These are phyloP conservation scores for Solanum bulbocastanum DNA, from an alignment of 257 asterid genomes.

Conservation along the genomic window DNA sequence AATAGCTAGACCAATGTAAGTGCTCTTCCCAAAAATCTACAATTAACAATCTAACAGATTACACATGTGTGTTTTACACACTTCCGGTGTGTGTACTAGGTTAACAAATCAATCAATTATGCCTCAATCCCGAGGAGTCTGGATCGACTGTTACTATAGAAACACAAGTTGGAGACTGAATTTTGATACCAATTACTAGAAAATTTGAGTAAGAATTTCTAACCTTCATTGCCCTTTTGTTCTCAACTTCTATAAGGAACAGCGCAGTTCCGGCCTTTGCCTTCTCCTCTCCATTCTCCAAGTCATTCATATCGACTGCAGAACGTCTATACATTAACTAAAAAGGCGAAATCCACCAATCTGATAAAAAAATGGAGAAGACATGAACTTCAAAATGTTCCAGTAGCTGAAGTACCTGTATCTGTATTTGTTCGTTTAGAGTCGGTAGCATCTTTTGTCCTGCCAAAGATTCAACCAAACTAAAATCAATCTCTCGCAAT, in stretches of 20 bases:
- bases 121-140: not conserved
- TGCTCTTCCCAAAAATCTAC: constrained; percentile 81
- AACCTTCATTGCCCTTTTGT: constrained; percentile 79
- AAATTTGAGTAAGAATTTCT: not conserved
- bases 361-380: not conserved
- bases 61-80: not conserved
- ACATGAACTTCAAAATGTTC: not conserved
- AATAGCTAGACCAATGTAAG: constrained; percentile 57
- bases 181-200: not conserved
- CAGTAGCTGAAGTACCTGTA: not conserved
- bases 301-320: constrained; percentile 10
- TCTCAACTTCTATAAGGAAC: constrained; percentile 77
- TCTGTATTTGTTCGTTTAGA: not conserved
- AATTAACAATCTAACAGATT: not conserved
- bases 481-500: not conserved
- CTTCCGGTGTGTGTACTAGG: not conserved
- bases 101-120: not conserved
- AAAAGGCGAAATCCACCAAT: not conserved
- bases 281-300: constrained; percentile 47
- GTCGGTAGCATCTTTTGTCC: not conserved
- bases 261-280: constrained; percentile 69
- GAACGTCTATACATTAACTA: not conserved
- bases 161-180: not conserved
- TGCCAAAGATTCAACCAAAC: not conserved
- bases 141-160: not conserved